These are phyloP conservation scores for Amauroascus verrucosus DNA, from an alignment of 2,329 filamentous ascomycete genomes.

Conservation along the genomic window DNA sequence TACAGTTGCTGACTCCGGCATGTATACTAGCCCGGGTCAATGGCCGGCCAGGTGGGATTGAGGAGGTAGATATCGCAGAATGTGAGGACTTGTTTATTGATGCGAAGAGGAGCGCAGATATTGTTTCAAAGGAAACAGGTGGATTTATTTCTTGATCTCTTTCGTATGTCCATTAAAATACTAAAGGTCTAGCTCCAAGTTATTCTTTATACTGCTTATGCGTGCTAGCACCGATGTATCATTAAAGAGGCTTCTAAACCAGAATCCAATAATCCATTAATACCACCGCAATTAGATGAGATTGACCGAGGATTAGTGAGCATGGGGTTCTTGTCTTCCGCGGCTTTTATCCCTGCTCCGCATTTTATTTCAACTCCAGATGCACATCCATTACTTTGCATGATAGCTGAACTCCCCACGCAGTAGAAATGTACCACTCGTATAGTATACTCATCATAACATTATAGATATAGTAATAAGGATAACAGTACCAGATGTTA, in stretches of 20 bases:
- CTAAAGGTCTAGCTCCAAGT: neutral
- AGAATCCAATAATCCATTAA: neutral
- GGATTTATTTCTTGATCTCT: conserved; percentile 52
- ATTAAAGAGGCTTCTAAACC: neutral
- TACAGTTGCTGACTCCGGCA: conserved; percentile 81
- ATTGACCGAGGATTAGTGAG: neutral
- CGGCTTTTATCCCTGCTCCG: no score
- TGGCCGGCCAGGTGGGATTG: conserved; percentile 60
- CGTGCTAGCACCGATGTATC: neutral
- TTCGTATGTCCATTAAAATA: neutral
- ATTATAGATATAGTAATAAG: no score
- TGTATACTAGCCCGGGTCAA: conserved; percentile 84
- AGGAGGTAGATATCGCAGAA: conserved; percentile 65
- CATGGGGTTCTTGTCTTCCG: neutral
- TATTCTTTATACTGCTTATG: neutral
- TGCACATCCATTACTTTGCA: no score
- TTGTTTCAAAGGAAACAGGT: conserved; percentile 55
- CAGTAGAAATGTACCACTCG: no score
- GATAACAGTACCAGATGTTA: no score
- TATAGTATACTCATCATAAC: no score
- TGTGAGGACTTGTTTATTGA: conserved; percentile 79
- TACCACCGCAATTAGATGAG: neutral
- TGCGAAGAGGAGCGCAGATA: conserved; percentile 62
- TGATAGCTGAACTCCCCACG: no score
- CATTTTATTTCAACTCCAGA: no score